Evolutionary conservation across 805 yeast species (phyloP), one percentile per base, ranked within the genome.

Genomic region (Zygosaccharomyces rouxii): DNA sequence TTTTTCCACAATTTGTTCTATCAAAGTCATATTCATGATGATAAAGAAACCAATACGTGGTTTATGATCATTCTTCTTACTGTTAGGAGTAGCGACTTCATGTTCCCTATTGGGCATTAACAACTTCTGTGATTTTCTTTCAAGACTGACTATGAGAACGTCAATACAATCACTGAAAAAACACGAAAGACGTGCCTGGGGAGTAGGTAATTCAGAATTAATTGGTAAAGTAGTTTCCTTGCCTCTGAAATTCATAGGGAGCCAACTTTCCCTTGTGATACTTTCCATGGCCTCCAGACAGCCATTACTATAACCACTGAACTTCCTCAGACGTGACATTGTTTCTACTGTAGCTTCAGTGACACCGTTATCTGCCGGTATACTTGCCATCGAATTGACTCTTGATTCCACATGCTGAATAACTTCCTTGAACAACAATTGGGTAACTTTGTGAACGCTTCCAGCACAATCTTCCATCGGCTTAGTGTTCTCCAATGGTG

Each of bases 141-240:
- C 95, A 41, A 90, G 67, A 46, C 77, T 76, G 28, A 82, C 71
- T 62, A 83, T 74, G 22, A 88, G 75, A 39, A 83, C 81, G 64
- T 90, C 97, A 38, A 92, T 75, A 38, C 85, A 74, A 63, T 92
- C 98, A 44, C 89, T 78, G 51, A 80, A 77, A 59, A 77, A 90
- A 38, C 85, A 74, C 1, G 89, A 76, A 29, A 89, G 65, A 53
- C 85, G 66, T 48, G 75, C 77, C 21, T 71, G 68, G 1, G 81
- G 73, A 23, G 58, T 53, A n/a, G 35, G 51, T 22, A 52, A 42
- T 16, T 30, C 47, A 10, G 48, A 42, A 19, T 35, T 47, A 4
- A 42, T 46, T 14, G 51, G 51, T 28, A 53, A 59, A 9, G 69
- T 60, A 7, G 49, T 57, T 30, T 62, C 67, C 39, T 61, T 62